These are phyloP conservation scores for Eucalyptus cladocalyx DNA, from an alignment of 345 rosid species.

Conservation along the genomic window DNA sequence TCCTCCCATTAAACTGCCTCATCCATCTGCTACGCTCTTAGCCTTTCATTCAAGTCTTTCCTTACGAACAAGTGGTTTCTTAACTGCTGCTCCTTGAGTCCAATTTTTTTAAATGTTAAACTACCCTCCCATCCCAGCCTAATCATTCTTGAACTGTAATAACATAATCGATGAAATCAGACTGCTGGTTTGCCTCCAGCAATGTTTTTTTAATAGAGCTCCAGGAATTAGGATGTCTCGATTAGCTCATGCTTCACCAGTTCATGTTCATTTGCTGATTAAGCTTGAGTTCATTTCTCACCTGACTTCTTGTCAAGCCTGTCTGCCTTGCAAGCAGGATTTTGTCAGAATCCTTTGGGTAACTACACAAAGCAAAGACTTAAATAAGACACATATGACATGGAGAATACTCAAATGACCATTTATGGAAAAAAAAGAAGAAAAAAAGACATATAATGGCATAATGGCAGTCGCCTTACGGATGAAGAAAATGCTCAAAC, in stretches of 20 bases:
- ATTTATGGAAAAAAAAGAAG: not conserved
- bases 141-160: not conserved
- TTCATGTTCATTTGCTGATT: not conserved
- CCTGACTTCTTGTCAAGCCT: constrained; percentile 98
- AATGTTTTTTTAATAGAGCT: not conserved
- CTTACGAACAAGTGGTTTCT: not conserved
- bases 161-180: not conserved
- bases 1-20: not conserved
- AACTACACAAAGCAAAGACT: constrained; percentile 24
- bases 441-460: not conserved
- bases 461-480: constrained; percentile 34
- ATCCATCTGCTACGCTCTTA: not conserved
- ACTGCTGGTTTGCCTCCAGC: not conserved
- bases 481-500: constrained; percentile 97
- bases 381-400: not conserved
- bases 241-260: not conserved
- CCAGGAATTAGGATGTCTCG: not conserved
- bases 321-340: constrained; percentile 97
- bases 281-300: not conserved
- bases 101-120: not conserved
- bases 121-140: not conserved
- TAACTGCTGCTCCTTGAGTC: not conserved
- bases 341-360: constrained; percentile 97
- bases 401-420: not conserved
- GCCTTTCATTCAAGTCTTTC: not conserved